Base-by-base conservation (phyloP, 1,139 yeast genomes). In the Blastobotrys persicus region DNA sequence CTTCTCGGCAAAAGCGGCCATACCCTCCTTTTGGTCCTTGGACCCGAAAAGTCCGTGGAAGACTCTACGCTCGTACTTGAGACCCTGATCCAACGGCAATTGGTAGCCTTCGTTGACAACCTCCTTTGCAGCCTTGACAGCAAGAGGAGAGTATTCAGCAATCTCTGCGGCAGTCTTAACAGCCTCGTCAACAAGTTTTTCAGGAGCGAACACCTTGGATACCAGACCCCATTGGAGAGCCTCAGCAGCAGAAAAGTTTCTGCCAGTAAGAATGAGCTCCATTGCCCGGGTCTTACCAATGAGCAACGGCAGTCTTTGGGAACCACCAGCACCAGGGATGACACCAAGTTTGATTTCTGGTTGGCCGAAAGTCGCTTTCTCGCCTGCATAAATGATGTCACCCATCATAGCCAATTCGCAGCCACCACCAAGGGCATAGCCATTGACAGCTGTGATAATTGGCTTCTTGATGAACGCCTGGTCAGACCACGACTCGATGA, bases 281-380 rank as follows among this genome's bases (percentile, higher is more conserved):
- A 74, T 73, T 20, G 81, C 79, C 38, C 69, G 65, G 19, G 76
- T 63, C 63, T 76, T 76, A 31, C 81, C 81, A 55, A 77, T 68
- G 18, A 75, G 71, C 45, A 70, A 64, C 26, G 74, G 67, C 44
- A 76, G 66, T 33, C 80, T 66, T 62, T 76, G 80, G 5, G 80
- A 72, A 19, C 79, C 80, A 20, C 80, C 80, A 16, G 77, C 78
- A 3, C 81, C 81, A 31, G 81, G 81, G 45, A 77, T 70, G 34
- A 76, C 69, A 4, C 81, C 81, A 12, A 77, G 66, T 55, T 73
- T 74, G 61, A 77, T 74, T 57, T 77, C 81, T 19, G 81, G 81
- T 60, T 77, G 80, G 12, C 81, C 81, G 56, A 77, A 76, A 23
- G 64, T 64, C n/a, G 80, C 78, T 54, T 66, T 67, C 34, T 71